Percentiles rank a stretch among this genome's conserved stretches.
phyloP scores from a whole-genome alignment of 345 rosid genomes.

The Acer yangbiense region DNA sequence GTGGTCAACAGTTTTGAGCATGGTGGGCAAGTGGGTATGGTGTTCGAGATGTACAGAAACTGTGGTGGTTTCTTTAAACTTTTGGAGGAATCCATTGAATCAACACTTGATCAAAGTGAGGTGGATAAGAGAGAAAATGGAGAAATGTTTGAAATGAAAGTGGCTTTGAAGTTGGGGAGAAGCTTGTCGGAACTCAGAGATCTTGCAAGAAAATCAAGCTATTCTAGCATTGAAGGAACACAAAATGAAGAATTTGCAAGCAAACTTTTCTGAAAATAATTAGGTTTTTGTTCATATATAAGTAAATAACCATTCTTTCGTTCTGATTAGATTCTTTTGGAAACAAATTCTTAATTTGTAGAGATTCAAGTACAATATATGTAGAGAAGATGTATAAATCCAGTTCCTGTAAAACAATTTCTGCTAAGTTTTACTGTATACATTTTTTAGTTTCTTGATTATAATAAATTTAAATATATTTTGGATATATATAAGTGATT shows the following conservation, averaged over 20 bases:
- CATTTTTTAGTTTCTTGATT: too few relatives aligned
- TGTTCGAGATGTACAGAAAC: conserved; percentile 57
- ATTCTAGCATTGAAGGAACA: conserved; percentile 12
- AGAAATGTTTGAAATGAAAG: conserved; percentile 38
- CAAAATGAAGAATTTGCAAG: conserved; percentile 44
- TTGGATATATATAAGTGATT: neutral
- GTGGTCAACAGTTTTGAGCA: conserved; percentile 43
- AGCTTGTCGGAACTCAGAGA: conserved; percentile 48
- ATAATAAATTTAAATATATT: too few relatives aligned
- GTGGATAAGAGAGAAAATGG: conserved; percentile 38
- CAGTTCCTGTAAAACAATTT: too few relatives aligned
- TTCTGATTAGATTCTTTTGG: neutral
- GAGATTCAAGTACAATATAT: neutral
- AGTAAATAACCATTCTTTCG: neutral
- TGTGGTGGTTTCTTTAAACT: conserved; percentile 41
- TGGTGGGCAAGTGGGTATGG: conserved; percentile 59
- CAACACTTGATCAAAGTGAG: conserved; percentile 24
- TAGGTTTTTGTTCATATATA: neutral
- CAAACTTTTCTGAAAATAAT: conserved; percentile 37
- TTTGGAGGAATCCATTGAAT: conserved; percentile 35
- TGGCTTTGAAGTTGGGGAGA: conserved; percentile 49
- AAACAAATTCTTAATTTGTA: neutral
- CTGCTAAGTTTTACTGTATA: too few relatives aligned
- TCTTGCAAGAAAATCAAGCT: conserved; percentile 22
- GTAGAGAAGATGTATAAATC: too few relatives aligned